Evolutionary conservation across 2,329 filamentous ascomycete species (phyloP).

Genomic region (Albophoma yamanashiensis): DNA sequence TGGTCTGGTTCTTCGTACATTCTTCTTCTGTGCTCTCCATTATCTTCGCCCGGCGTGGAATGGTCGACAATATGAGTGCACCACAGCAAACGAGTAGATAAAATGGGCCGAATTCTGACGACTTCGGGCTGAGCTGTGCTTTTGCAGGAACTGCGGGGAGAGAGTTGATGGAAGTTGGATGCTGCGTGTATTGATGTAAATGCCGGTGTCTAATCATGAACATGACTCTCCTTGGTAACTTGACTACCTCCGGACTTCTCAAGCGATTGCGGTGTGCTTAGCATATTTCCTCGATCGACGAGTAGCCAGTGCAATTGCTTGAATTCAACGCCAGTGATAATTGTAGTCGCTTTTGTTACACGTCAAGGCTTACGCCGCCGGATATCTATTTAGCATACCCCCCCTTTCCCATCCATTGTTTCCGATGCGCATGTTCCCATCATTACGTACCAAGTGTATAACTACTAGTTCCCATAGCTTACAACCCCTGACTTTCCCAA

Average conservation of each 20-base stretch:
- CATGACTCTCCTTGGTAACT: neutral
- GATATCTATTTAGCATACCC: neutral
- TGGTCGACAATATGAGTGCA: neutral
- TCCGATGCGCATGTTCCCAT: neutral
- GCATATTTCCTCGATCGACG: too few species aligned
- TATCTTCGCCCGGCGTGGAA: neutral
- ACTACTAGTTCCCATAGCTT: neutral
- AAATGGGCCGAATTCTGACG: neutral
- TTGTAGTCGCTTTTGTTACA: neutral
- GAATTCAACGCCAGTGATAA: neutral
- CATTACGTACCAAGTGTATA: too few species aligned
- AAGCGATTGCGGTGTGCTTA: neutral
- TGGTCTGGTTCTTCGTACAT: neutral
- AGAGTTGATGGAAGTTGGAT: neutral
- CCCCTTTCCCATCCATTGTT: neutral
- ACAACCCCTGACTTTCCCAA: conserved; percentile 7
- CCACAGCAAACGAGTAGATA: neutral
- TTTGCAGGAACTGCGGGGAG: neutral
- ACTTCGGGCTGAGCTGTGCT: neutral
- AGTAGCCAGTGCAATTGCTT: neutral
- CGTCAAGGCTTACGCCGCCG: neutral
- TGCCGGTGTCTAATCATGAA: neutral
- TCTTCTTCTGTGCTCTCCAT: neutral
- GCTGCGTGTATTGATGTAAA: neutral
- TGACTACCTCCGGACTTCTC: neutral